Evolutionary conservation across 495 filamentous ascomycete species (phyloP).

Genomic region (Penicillium paxilli): DNA sequence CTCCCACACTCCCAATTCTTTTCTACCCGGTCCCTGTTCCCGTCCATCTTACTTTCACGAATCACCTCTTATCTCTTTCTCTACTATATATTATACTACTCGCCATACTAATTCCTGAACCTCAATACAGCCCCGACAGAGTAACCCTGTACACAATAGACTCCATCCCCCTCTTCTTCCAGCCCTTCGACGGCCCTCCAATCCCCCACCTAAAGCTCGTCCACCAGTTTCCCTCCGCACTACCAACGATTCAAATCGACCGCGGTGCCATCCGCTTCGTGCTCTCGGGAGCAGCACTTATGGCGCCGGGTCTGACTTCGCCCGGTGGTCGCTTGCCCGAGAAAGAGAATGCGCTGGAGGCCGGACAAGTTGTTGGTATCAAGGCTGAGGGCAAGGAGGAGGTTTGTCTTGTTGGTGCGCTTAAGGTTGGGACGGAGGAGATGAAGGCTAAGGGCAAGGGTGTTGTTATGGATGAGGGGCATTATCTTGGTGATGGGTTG

Average conservation of each 20-base stretch:
- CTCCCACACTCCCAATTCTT: too few relatives aligned
- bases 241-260: conserved; percentile 68
- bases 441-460: conserved; percentile 92
- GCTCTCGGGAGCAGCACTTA: conserved; percentile 85
- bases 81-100: neutral
- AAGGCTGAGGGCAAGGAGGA: conserved; percentile 92
- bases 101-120: too few relatives aligned
- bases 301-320: conserved; percentile 89
- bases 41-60: too few relatives aligned
- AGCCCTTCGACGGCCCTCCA: conserved; percentile 75
- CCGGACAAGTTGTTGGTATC: conserved; percentile 80
- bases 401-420: conserved; percentile 81
- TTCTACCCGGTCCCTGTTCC: too few relatives aligned
- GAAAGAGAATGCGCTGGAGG: conserved; percentile 55
- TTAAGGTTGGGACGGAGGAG: conserved; percentile 88
- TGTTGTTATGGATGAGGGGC: conserved; percentile 85
- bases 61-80: neutral
- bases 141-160: conserved; percentile 82
- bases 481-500: conserved; percentile 92
- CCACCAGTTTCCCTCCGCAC: conserved; percentile 56
- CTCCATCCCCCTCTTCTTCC: conserved; percentile 79
- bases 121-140: conserved; percentile 71
- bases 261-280: conserved; percentile 97
- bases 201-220: conserved; percentile 80
- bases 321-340: conserved; percentile 75